Base-by-base conservation (phyloP, 2,329 filamentous ascomycete genomes). In the Fusarium stilboides region DNA sequence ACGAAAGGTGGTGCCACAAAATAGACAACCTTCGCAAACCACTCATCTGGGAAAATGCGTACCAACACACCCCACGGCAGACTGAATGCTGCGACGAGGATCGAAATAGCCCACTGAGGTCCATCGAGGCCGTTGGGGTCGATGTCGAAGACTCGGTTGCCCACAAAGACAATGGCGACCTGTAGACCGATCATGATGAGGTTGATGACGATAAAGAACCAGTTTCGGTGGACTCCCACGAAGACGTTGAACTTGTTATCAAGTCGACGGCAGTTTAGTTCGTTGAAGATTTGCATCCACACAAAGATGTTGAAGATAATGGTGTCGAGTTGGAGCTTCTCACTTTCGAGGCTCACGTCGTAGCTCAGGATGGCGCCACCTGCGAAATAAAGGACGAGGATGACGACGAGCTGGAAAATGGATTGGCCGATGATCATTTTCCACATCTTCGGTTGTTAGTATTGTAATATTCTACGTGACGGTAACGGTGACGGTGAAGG, bases 261-360 rank as follows among this genome's bases (percentile, higher is more conserved):
- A 53, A 98, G 86, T 9, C 95, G 93, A 56, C 95, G 93, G 80
- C 97, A 97, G 84, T 88, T 91, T 65, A 12, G 44, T 13, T 42
- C 59, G 69, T 98, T 98, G 84, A 98, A 98, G 74, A 98, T 97
- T 74, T 98, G 95, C 94, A 98, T 98, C 95, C 95, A 98, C 47
- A 98, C 95, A 77, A 98, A 98, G 0, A 94, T 95, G 83, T 98
- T 98, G 87, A 98, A 98, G 7, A 98, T 93, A 45, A 98, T 86
- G 2, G 94, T 97, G 52, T 89, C 85, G 61, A 97, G 85, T 72
- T 92, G 85, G 1, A 78, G 79, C 1, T 56, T 31, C 0, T 76
- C 10, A 83, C 83, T n/a, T 93, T 84, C 34, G 74, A 68, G 7
- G 74, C 76, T 31, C 69, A 64, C 8, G 78, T 72, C 13, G 76